Evolutionary conservation across 176 grass and related monocot species (phyloP), one percentile per base, ranked within the genome.

Genomic region (Aegilops speltoides): DNA sequence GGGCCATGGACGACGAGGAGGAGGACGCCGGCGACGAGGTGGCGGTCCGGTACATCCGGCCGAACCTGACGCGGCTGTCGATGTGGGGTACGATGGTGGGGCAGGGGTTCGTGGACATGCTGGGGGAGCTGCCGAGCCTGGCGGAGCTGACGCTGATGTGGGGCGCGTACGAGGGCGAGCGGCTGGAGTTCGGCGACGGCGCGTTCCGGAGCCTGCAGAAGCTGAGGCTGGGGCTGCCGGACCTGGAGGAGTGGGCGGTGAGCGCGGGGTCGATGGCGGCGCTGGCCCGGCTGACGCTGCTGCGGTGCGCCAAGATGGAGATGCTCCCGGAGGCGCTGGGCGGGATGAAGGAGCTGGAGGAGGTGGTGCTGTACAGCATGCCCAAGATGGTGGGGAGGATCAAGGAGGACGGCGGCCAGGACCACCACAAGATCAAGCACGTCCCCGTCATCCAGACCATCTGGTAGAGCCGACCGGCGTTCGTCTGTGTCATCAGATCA

Each of bases 361-460:
- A 93, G 88, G 25, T 93, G 25, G 83, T 84, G 73, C 52, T 93
- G 41, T 87, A 82, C 81, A 64, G 73, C 28, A 93, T 93, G 90
- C 79, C 83, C 1, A 8, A 60, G 66, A 89, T 92, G 61, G 87
- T 89, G 64, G n/a, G 33, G 20, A 89, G 82, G 78, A 87, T 92
- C 75, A 74, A 81, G 50, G 82, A 88, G 32, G 71, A 17, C 8
- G 68, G 79, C 46, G 89, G 89, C 4, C 9, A 45, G 56, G 89
- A 90, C 57, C 80, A 87, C 74, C 84, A 90, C 65, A 90, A 90
- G 79, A 36, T 90, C 54, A 90, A 79, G 84, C 89, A 90, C 10
- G 80, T 90, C 19, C 84, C 79, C 3, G 84, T 90, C 64, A 83
- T 90, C 41, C 89, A 83, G 33, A 86, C 89, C 73, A 73, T 83